These are phyloP conservation scores for Mycena chlorophos DNA, from an alignment of 768 basidiomycete genomes.

Conservation along the genomic window DNA sequence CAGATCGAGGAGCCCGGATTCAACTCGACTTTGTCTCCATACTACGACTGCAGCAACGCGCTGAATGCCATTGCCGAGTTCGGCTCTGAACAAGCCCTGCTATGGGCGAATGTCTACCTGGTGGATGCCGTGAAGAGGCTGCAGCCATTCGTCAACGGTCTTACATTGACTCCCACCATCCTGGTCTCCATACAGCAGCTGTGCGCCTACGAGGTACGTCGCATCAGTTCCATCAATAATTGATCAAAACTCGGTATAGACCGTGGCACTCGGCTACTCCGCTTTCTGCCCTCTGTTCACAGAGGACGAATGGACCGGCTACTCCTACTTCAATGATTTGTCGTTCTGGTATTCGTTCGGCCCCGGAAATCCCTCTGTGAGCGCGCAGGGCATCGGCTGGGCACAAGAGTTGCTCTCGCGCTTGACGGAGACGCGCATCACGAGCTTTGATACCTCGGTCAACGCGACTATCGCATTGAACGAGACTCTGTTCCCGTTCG, in stretches of 20 bases:
- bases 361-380: constrained; percentile 67
- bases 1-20: constrained; percentile 56
- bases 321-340: constrained; percentile 59
- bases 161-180: constrained; percentile 51
- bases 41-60: constrained; percentile 62
- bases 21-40: constrained; percentile 68
- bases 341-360: constrained; percentile 64
- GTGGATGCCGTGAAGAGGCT: constrained; percentile 54
- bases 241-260: constrained; percentile 38
- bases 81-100: constrained; percentile 41
- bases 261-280: constrained; percentile 76
- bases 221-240: neutral
- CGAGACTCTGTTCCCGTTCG: constrained; percentile 52
- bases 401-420: constrained; percentile 74
- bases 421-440: constrained; percentile 60
- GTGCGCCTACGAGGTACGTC: constrained; percentile 69
- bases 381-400: constrained; percentile 65
- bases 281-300: constrained; percentile 80
- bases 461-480: constrained; percentile 66
- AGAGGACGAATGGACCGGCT: constrained; percentile 78
- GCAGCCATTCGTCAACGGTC: constrained; percentile 48
- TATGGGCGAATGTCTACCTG: constrained; percentile 68
- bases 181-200: constrained; percentile 63
- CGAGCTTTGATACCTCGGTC: constrained; percentile 55
- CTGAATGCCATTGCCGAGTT: constrained; percentile 43